These are phyloP conservation scores for Fusarium mangiferae DNA, from an alignment of 2,329 filamentous ascomycete species.

Conservation along the genomic window DNA sequence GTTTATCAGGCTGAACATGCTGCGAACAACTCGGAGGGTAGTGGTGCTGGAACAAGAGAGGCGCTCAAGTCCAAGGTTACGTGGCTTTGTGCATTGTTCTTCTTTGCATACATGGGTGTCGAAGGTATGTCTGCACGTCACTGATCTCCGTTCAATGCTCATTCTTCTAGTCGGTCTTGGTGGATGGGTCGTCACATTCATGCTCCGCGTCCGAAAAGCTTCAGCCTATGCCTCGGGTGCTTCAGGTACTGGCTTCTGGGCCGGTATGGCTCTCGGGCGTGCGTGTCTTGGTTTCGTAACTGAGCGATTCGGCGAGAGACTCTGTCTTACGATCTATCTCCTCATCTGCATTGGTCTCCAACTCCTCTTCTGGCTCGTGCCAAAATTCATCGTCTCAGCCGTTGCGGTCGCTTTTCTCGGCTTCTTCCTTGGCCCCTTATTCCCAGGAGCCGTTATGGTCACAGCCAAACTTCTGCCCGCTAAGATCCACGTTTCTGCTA, in stretches of 20 bases:
- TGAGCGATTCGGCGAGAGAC: slow-evolving; percentile 72
- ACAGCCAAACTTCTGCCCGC: slow-evolving; percentile 76
- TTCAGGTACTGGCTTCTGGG: slow-evolving; percentile 80
- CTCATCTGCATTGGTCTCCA: slow-evolving; percentile 68
- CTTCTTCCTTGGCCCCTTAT: slow-evolving; percentile 79
- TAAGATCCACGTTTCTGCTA: slow-evolving; percentile 75
- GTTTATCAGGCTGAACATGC: slow-evolving; percentile 59
- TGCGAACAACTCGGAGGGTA: slow-evolving; percentile 22
- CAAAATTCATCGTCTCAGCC: slow-evolving; percentile 65
- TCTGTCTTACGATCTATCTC: slow-evolving; percentile 70
- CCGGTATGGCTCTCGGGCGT: slow-evolving; percentile 77
- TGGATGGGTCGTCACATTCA: slow-evolving; percentile 84
- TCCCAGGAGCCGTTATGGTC: slow-evolving; percentile 76
- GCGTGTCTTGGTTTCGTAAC: slow-evolving; percentile 77
- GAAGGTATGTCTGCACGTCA: slow-evolving; percentile 58
- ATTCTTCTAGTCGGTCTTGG: slow-evolving; percentile 66
- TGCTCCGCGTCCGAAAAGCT: slow-evolving; percentile 76
- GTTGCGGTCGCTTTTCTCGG: slow-evolving; percentile 75
- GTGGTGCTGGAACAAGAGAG: slow-evolving; percentile 49
- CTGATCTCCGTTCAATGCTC: not conserved
- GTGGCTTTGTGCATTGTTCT: slow-evolving; percentile 74
- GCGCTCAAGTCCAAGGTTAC: slow-evolving; percentile 63
- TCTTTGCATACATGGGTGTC: slow-evolving; percentile 78
- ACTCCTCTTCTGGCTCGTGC: slow-evolving; percentile 69
- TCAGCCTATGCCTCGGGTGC: slow-evolving; percentile 75